These are phyloP conservation scores for Fusarium anguioides DNA, from an alignment of 2,329 filamentous ascomycete species.

Conservation along the genomic window DNA sequence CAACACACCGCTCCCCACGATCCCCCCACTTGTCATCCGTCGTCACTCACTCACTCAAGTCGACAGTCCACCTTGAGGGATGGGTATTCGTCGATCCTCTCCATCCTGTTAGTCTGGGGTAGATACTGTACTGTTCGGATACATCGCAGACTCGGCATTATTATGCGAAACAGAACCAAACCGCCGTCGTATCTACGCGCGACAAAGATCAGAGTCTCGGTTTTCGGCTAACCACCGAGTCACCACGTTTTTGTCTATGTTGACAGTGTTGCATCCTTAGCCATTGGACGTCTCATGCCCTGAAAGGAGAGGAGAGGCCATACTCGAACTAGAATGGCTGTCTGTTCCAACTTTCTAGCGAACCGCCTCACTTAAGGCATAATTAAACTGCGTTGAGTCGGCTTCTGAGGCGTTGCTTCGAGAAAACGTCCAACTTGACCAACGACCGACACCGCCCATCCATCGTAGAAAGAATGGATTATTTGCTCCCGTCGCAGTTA, in stretches of 20 bases:
- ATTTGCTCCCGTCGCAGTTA: slow-evolving; percentile 15
- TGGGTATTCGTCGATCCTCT: slow-evolving; percentile 36
- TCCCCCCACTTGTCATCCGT: slow-evolving; percentile 36
- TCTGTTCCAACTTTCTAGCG: not conserved
- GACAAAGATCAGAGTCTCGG: slow-evolving; percentile 4
- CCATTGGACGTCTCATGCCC: too few relatives aligned
- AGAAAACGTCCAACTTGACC: slow-evolving; percentile 3
- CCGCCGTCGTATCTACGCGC: not conserved
- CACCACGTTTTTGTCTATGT: not conserved
- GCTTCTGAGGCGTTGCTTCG: not conserved
- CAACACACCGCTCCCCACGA: slow-evolving; percentile 45
- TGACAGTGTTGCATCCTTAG: too few relatives aligned
- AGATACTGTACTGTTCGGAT: too few relatives aligned
- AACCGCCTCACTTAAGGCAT: not conserved
- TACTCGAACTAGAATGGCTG: not conserved
- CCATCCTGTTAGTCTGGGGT: slow-evolving; percentile 36
- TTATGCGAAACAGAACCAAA: too few relatives aligned
- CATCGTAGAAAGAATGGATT: too few relatives aligned
- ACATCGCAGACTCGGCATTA: slow-evolving; percentile 3
- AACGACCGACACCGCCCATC: not conserved
- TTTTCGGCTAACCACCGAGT: slow-evolving; percentile 42
- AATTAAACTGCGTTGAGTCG: not conserved
- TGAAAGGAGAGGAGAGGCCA: not conserved
- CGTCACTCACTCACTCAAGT: slow-evolving; percentile 1
- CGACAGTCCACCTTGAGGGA: slow-evolving; percentile 29